Percentiles rank a stretch among this genome's conserved stretches.
Conservation (phyloP, 1,284 basidiomycete species). For the Sporisorium sorghi region DNA sequence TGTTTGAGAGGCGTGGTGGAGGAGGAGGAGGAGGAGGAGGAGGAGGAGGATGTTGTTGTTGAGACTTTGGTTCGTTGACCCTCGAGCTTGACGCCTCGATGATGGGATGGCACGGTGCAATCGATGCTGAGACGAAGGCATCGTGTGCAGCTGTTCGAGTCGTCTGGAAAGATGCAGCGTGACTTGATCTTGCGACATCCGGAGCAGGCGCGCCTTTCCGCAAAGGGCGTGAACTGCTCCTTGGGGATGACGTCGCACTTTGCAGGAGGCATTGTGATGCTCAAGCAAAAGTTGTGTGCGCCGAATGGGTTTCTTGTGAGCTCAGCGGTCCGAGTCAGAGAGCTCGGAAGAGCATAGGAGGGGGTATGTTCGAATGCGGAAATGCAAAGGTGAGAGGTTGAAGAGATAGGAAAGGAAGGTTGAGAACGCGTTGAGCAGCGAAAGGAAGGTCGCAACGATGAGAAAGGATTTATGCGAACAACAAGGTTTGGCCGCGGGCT, state of each 20-base stretch:
- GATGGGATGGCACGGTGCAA: conserved; percentile 43
- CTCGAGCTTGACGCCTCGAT: conserved; percentile 51
- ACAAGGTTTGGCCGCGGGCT: background rate
- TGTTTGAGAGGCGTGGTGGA: conserved; percentile 23
- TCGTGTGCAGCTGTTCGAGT: conserved; percentile 42
- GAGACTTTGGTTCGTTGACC: conserved; percentile 19
- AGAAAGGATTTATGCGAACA: background rate
- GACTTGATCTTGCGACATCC: conserved; percentile 58
- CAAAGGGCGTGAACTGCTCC: conserved; percentile 49
- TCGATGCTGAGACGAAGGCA: conserved; percentile 46
- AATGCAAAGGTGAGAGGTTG: background rate
- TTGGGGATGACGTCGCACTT: conserved; percentile 56
- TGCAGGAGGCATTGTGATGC: conserved; percentile 43
- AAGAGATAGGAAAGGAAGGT: background rate
- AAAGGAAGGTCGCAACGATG: background rate
- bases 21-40: too few species aligned
- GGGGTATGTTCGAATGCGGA: conserved; percentile 2
- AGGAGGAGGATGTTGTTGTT: too few species aligned
- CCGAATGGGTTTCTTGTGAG: background rate
- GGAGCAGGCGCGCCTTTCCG: conserved; percentile 43
- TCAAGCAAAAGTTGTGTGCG: background rate
- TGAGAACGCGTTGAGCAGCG: too few species aligned
- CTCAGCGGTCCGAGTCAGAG: conserved; percentile 4
- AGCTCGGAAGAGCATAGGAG: background rate
- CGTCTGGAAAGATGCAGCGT: conserved; percentile 51